Percentiles rank a stretch among this genome's conserved stretches.
These are phyloP conservation scores for Arachnomyces sp. DNA, from an alignment of 2,329 filamentous ascomycete genomes.

Conservation along the genomic window DNA sequence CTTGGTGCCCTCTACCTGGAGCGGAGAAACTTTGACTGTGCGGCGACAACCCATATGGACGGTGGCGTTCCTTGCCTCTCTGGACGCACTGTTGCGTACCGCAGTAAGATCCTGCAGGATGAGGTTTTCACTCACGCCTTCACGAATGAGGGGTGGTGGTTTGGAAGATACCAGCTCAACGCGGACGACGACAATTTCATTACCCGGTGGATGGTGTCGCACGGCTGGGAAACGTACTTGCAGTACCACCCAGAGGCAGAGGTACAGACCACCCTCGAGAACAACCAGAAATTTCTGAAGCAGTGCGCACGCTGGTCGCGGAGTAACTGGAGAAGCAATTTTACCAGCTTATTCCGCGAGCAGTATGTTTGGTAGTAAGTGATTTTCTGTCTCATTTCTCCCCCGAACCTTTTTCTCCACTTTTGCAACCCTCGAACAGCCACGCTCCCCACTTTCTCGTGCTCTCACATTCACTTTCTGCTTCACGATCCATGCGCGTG, in stretches of 20 bases:
- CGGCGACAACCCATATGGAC: slow-evolving; percentile 88
- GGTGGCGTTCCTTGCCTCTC: slow-evolving; percentile 96
- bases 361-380: slow-evolving; percentile 80
- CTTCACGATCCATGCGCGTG: too few species aligned
- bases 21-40: slow-evolving; percentile 92
- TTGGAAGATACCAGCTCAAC: slow-evolving; percentile 74
- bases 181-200: slow-evolving; percentile 98
- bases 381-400: slow-evolving; percentile 12
- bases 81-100: slow-evolving; percentile 85
- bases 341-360: slow-evolving; percentile 79
- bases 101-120: slow-evolving; percentile 77
- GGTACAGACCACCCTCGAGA: slow-evolving; percentile 86
- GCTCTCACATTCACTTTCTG: not conserved
- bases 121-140: slow-evolving; percentile 80
- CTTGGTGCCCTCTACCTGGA: slow-evolving; percentile 87
- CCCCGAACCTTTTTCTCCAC: slow-evolving; percentile 3
- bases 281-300: slow-evolving; percentile 78
- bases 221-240: slow-evolving; percentile 89
- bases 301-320: slow-evolving; percentile 93
- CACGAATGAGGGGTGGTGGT: slow-evolving; percentile 79
- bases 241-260: slow-evolving; percentile 89
- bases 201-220: slow-evolving; percentile 86
- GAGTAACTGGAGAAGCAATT: slow-evolving; percentile 96
- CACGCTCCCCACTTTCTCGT: slow-evolving; percentile 3
- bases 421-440: too few species aligned